A percentile compares a stretch with the other conserved stretches of the same genome.
phyloP scores from a whole-genome alignment of 1,139 yeast genomes.

The Magnusiomyces paraingens region DNA sequence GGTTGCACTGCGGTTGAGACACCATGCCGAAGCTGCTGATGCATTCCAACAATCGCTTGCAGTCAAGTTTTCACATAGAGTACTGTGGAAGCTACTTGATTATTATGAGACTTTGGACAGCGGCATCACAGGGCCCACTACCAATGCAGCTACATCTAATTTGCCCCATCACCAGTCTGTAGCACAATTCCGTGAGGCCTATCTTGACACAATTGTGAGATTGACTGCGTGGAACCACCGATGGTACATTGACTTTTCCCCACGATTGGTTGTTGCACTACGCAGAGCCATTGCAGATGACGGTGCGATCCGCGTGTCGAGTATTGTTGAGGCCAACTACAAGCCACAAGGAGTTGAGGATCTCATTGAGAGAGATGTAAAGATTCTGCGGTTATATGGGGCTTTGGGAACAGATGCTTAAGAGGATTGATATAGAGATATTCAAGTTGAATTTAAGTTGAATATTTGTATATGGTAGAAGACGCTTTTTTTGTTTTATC shows the following conservation, averaged over 20 bases:
- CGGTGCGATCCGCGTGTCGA: conserved; percentile 70
- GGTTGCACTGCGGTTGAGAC: conserved; percentile 71
- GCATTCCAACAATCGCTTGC: conserved; percentile 70
- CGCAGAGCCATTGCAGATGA: conserved; percentile 63
- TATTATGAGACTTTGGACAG: conserved; percentile 39
- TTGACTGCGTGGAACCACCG: conserved; percentile 92
- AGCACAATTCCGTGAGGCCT: neutral
- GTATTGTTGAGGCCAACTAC: conserved; percentile 69
- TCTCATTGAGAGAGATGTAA: conserved; percentile 49
- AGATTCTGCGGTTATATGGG: conserved; percentile 44
- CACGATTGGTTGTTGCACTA: conserved; percentile 51
- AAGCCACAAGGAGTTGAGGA: conserved; percentile 58
- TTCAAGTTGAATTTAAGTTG: too few relatives aligned
- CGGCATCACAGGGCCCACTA: conserved; percentile 3
- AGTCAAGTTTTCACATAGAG: conserved; percentile 76
- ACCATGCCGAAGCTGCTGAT: conserved; percentile 70
- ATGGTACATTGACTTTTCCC: conserved; percentile 91
- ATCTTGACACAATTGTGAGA: conserved; percentile 61
- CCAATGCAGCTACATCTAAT: neutral
- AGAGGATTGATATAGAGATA: neutral
- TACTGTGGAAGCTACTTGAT: conserved; percentile 67
- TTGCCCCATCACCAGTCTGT: neutral
- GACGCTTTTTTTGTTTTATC: too few relatives aligned
- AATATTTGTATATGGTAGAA: too few relatives aligned
- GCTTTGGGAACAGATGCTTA: conserved; percentile 34